Evolutionary conservation across 148 eudicot species (phyloP).

Genomic region (Drosera capensis): DNA sequence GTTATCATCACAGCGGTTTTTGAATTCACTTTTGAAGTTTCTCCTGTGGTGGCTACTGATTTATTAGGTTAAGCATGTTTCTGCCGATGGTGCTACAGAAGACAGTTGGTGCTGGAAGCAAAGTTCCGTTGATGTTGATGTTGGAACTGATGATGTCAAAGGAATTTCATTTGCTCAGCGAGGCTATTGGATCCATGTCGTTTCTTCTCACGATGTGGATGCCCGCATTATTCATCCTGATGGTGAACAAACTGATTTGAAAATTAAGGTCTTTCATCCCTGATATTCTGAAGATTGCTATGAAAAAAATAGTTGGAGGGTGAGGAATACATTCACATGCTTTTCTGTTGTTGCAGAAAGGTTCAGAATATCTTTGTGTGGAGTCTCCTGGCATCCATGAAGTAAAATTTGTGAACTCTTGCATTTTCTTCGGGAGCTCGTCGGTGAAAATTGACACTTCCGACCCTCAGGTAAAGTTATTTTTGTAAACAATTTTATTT

Average conservation of each 20-base stretch:
- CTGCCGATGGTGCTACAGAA: constrained; percentile 17
- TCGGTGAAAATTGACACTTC: constrained; percentile 52
- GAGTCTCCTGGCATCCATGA: constrained; percentile 81
- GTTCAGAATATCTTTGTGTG: constrained; percentile 60
- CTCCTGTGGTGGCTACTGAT: not conserved
- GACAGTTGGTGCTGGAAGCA: constrained; percentile 95
- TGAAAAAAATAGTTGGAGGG: not conserved
- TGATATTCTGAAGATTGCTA: constrained; percentile 1
- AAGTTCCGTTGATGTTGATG: constrained; percentile 46
- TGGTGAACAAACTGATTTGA: constrained; percentile 44
- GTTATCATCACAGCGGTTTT: not conserved
- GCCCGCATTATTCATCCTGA: constrained; percentile 57
- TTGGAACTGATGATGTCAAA: constrained; percentile 65
- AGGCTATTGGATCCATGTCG: constrained; percentile 70
- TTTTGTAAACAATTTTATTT: not conserved
- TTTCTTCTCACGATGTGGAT: constrained; percentile 79
- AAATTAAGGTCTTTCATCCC: constrained; percentile 44
- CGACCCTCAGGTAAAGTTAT: constrained; percentile 31
- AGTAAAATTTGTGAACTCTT: constrained; percentile 71
- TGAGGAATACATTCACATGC: too few relatives aligned
- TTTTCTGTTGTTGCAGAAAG: constrained; percentile 49
- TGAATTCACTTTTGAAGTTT: not conserved
- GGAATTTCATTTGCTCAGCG: constrained; percentile 59
- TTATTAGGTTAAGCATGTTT: constrained; percentile 52
- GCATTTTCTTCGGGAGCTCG: constrained; percentile 77